A percentile compares a stretch with the other conserved stretches of the same genome.
Evolutionary conservation across 768 basidiomycete species (phyloP).

Genomic region (Leucosporidium scottii): DNA sequence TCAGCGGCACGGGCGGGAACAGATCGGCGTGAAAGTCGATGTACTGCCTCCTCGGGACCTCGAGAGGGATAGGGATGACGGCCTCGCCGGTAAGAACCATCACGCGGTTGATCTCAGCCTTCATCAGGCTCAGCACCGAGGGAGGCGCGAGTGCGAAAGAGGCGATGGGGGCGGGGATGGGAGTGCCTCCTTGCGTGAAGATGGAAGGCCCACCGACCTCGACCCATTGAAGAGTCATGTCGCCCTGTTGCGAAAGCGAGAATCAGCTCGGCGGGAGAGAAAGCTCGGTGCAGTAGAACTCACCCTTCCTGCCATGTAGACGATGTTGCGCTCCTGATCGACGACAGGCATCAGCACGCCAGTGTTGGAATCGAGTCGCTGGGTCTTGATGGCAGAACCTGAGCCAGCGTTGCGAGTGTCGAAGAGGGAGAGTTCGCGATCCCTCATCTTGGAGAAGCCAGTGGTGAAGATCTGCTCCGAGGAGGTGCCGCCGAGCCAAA

Average conservation of each 20-base stretch:
- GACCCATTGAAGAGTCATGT: conserved; percentile 42
- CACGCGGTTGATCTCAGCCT: conserved; percentile 42
- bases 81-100: conserved; percentile 38
- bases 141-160: conserved; percentile 38
- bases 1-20: conserved; percentile 35
- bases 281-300: background rate
- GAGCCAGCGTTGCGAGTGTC: conserved; percentile 23
- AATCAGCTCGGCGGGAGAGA: background rate
- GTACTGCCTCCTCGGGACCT: conserved; percentile 42
- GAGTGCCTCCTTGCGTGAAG: conserved; percentile 37
- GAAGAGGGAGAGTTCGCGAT: conserved; percentile 40
- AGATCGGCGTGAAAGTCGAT: conserved; percentile 44
- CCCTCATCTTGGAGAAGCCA: conserved; percentile 35
- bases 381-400: conserved; percentile 19
- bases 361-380: conserved; percentile 41
- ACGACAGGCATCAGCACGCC: conserved; percentile 39
- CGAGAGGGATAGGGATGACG: conserved; percentile 40
- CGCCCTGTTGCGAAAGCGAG: conserved; percentile 31
- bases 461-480: conserved; percentile 22
- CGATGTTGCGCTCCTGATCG: conserved; percentile 40
- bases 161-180: conserved; percentile 35
- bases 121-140: conserved; percentile 40
- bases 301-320: conserved; percentile 40
- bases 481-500: conserved; percentile 8
- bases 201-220: conserved; percentile 38